Conservation (phyloP, 495 filamentous ascomycete species). For the Talaromyces proteolyticus region DNA sequence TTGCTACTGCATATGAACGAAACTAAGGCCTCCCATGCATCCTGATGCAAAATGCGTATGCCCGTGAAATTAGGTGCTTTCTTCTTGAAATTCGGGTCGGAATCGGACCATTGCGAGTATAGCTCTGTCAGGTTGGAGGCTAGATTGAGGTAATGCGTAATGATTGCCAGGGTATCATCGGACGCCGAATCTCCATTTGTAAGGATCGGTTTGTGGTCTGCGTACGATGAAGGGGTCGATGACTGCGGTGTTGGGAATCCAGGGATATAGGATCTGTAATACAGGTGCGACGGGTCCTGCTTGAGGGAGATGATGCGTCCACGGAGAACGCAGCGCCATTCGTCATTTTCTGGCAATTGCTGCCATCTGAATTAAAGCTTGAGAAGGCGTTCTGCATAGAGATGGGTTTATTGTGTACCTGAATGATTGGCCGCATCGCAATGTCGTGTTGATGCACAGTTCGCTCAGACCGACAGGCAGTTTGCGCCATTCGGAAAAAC, state of each 20-base stretch:
- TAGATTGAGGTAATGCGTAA: constrained; percentile 81
- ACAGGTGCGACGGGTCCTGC: constrained; percentile 72
- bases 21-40: constrained; percentile 92
- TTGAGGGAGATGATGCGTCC: constrained; percentile 79
- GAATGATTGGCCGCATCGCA: constrained; percentile 90
- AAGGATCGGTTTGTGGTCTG: not conserved
- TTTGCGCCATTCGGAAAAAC: constrained; percentile 66
- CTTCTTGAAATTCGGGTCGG: constrained; percentile 84
- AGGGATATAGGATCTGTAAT: constrained; percentile 69
- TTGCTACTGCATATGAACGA: constrained; percentile 98
- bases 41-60: constrained; percentile 90
- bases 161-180: constrained; percentile 60
- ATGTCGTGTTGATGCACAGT: constrained; percentile 83
- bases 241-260: constrained; percentile 19
- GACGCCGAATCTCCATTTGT: constrained; percentile 8
- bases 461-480: constrained; percentile 74
- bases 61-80: constrained; percentile 84
- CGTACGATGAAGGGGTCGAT: constrained; percentile 23
- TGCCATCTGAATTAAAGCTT: constrained; percentile 61
- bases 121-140: constrained; percentile 62
- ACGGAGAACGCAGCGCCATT: constrained; percentile 88
- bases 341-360: constrained; percentile 59
- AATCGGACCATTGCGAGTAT: constrained; percentile 80
- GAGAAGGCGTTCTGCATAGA: not conserved
- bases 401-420: constrained; percentile 31